phyloP scores from a whole-genome alignment of 495 filamentous ascomycete genomes.

The Penicillium antarcticum region DNA sequence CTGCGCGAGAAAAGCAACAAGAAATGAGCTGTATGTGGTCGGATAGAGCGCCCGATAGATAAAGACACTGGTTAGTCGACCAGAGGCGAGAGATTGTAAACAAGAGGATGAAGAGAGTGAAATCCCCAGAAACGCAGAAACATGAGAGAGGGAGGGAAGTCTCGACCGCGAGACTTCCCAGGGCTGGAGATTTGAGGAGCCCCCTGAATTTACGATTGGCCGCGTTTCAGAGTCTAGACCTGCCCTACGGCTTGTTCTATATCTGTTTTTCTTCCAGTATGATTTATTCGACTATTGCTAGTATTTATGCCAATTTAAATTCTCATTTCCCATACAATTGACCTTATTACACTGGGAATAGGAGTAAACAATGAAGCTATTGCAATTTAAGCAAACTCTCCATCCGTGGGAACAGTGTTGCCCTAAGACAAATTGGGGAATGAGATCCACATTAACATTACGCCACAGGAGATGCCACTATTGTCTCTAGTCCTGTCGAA shows the following conservation, averaged over 20 bases:
- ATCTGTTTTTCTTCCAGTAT: neutral
- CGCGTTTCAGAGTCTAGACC: slow-evolving; percentile 8
- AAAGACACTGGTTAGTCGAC: slow-evolving; percentile 8
- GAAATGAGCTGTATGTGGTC: slow-evolving; percentile 2
- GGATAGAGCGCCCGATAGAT: neutral
- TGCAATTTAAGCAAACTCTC: too few species aligned
- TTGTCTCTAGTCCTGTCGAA: too few species aligned
- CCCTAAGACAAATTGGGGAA: too few species aligned
- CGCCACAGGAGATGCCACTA: too few species aligned
- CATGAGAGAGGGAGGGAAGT: slow-evolving; percentile 5
- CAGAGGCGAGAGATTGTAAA: neutral
- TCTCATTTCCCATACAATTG: too few species aligned
- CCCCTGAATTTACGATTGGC: slow-evolving; percentile 12
- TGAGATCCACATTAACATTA: too few species aligned
- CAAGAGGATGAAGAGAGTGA: slow-evolving; percentile 1
- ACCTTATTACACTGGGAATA: too few species aligned
- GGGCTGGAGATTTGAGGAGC: slow-evolving; percentile 1
- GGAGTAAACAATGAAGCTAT: too few species aligned
- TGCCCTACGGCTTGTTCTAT: slow-evolving; percentile 1
- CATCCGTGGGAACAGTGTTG: too few species aligned
- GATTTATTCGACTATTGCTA: too few species aligned
- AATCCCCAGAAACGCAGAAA: slow-evolving; percentile 1
- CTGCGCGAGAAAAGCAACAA: slow-evolving; percentile 10
- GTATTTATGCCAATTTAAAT: too few species aligned
- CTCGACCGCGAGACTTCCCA: neutral